Conservation (phyloP, 192 early-diverging fungal genomes). For the Lunasporangiospora selenospora region DNA sequence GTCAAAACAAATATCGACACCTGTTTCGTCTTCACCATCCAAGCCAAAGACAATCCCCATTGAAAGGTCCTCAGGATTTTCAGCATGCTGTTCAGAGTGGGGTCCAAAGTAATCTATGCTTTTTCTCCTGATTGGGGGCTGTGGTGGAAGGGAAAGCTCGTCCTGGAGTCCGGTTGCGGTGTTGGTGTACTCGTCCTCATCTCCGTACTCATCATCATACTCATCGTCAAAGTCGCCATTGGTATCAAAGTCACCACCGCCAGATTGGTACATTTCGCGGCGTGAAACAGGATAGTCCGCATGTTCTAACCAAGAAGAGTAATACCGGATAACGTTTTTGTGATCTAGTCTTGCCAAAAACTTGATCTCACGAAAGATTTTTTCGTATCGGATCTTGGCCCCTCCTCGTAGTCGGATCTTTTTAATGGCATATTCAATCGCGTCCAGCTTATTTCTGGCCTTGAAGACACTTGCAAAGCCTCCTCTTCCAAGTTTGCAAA, state of each 20-base stretch:
- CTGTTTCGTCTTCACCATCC: slow-evolving; percentile 7
- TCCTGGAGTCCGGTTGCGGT: slow-evolving; percentile 16
- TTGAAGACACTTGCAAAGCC: slow-evolving; percentile 91
- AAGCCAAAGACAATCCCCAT: slow-evolving; percentile 45
- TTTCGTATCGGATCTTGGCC: slow-evolving; percentile 59
- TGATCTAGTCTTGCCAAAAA: slow-evolving; percentile 85
- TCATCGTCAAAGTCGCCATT: slow-evolving; percentile 44
- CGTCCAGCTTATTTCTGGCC: slow-evolving; percentile 89
- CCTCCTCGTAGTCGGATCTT: slow-evolving; percentile 71
- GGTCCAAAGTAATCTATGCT: slow-evolving; percentile 38
- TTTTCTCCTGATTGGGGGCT: background rate
- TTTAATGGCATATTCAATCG: slow-evolving; percentile 92
- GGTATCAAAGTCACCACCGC: slow-evolving; percentile 26
- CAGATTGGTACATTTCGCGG: slow-evolving; percentile 10
- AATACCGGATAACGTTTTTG: slow-evolving; percentile 93
- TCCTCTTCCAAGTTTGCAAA: slow-evolving; percentile 83
- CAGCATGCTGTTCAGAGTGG: slow-evolving; percentile 18
- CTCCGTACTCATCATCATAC: slow-evolving; percentile 46
- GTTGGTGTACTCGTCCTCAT: slow-evolving; percentile 46
- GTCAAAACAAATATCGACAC: slow-evolving; percentile 16
- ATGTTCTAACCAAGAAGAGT: slow-evolving; percentile 90
- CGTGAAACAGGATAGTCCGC: slow-evolving; percentile 42
- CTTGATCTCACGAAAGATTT: slow-evolving; percentile 93
- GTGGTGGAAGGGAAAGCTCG: background rate
- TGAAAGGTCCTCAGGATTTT: slow-evolving; percentile 27